Percentiles rank a stretch among this genome's conserved stretches.
phyloP scores from a whole-genome alignment of 768 basidiomycete genomes.

The Naganishia friedmannii region DNA sequence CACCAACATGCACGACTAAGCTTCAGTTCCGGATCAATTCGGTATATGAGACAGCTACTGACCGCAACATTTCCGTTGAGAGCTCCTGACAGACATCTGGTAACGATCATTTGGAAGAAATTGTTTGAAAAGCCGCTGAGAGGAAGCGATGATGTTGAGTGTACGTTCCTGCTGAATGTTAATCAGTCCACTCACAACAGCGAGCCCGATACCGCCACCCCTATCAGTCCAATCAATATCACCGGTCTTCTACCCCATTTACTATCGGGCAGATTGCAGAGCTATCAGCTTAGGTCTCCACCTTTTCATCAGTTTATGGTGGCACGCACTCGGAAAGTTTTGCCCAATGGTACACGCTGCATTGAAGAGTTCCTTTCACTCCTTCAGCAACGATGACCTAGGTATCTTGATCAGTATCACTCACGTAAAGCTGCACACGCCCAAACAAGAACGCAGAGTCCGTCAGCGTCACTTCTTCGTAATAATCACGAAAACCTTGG shows the following conservation, averaged over 20 bases:
- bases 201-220: slow-evolving; percentile 47
- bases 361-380: background rate
- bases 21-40: too few species aligned
- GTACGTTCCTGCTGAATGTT: background rate
- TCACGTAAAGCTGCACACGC: slow-evolving; percentile 20
- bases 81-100: slow-evolving; percentile 45
- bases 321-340: slow-evolving; percentile 49
- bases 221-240: slow-evolving; percentile 45
- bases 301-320: background rate
- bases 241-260: slow-evolving; percentile 50
- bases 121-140: slow-evolving; percentile 43
- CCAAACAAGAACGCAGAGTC: background rate
- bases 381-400: background rate
- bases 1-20: background rate
- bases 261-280: slow-evolving; percentile 26
- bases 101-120: slow-evolving; percentile 48
- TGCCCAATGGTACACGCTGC: slow-evolving; percentile 52
- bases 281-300: background rate
- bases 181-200: slow-evolving; percentile 44
- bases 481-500: background rate
- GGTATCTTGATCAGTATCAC: background rate
- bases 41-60: background rate
- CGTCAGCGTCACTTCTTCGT: slow-evolving; percentile 20
- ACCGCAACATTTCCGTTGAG: slow-evolving; percentile 50
- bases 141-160: background rate